A percentile compares a stretch with the other conserved stretches of the same genome.
These are phyloP conservation scores for Earliella scabrosa DNA, from an alignment of 1,284 basidiomycete genomes.

Conservation along the genomic window DNA sequence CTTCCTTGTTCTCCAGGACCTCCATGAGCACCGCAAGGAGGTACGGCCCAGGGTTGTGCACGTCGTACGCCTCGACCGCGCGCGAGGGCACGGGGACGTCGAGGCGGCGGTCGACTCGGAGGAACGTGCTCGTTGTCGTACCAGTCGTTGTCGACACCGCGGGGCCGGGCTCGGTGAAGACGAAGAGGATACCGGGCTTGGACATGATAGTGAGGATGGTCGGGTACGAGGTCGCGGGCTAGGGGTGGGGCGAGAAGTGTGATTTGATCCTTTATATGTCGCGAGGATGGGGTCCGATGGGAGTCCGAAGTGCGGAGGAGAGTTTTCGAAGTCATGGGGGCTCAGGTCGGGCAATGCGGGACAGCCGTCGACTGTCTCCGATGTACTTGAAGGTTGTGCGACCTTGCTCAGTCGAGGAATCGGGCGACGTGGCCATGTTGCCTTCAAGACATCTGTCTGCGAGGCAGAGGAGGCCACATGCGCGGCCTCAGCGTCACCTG, in stretches of 20 bases:
- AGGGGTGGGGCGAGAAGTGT: background rate
- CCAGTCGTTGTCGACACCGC: conserved; percentile 49
- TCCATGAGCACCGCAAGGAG: conserved; percentile 37
- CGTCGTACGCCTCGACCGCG: conserved; percentile 32
- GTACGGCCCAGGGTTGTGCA: conserved; percentile 33
- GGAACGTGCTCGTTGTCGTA: conserved; percentile 70
- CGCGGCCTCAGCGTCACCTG: no score
- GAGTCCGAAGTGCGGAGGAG: no score
- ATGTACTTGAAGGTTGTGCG: no score
- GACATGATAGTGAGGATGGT: background rate
- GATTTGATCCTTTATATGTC: background rate
- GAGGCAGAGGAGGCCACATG: no score
- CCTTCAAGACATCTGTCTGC: no score
- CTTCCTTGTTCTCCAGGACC: conserved; percentile 40
- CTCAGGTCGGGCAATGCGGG: no score
- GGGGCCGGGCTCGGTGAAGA: conserved; percentile 35
- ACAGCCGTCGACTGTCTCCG: no score
- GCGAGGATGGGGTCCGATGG: no score
- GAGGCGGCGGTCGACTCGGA: conserved; percentile 49
- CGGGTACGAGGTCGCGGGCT: background rate
- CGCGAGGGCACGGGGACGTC: conserved; percentile 29
- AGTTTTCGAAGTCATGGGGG: no score
- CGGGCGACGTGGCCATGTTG: no score
- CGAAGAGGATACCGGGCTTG: conserved; percentile 31
- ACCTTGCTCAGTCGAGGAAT: no score